Percentiles rank a stretch among this genome's conserved stretches.
Conservation (phyloP, 2,329 filamentous ascomycete species). For the Rosellinia necatrix region DNA sequence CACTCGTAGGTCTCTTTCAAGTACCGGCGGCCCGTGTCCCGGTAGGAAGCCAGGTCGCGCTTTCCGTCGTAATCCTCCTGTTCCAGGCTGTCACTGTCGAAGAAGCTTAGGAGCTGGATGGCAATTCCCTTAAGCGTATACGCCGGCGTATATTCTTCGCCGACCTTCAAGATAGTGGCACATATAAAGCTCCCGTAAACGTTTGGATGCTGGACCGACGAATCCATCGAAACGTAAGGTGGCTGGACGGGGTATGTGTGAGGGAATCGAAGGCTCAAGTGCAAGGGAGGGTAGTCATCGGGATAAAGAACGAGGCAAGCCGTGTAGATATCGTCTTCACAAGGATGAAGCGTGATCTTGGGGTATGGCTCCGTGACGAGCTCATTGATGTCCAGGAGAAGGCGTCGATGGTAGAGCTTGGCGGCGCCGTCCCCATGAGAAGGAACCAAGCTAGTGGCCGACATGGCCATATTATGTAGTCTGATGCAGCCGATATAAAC, state of each 20-base stretch:
- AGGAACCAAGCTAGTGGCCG: too few relatives aligned
- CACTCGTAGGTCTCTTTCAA: conserved; percentile 32
- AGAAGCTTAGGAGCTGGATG: conserved; percentile 58
- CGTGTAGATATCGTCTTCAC: conserved; percentile 42
- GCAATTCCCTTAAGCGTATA: conserved; percentile 55
- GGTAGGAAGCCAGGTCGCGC: conserved; percentile 38
- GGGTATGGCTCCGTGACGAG: conserved; percentile 51
- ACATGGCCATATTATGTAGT: too few relatives aligned
- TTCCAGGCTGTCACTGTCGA: conserved; percentile 51
- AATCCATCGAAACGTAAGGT: conserved; percentile 48
- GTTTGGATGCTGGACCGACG: conserved; percentile 50
- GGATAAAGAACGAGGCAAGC: conserved; percentile 52
- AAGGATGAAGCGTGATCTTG: conserved; percentile 47
- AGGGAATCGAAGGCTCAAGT: conserved; percentile 48
- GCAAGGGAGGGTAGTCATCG: conserved; percentile 45
- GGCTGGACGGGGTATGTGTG: conserved; percentile 46
- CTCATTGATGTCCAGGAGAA: conserved; percentile 52
- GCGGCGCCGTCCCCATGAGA: too few relatives aligned
- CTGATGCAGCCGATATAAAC: too few relatives aligned
- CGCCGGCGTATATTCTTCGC: conserved; percentile 52
- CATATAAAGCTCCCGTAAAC: conserved; percentile 51
- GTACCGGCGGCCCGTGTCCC: neutral
- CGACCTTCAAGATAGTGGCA: conserved; percentile 50
- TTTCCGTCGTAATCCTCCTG: conserved; percentile 39
- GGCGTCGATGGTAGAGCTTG: too few relatives aligned